Evolutionary conservation across 2,329 filamentous ascomycete species (phyloP), one percentile per base, ranked within the genome.

Genomic region (Botrytis elliptica): DNA sequence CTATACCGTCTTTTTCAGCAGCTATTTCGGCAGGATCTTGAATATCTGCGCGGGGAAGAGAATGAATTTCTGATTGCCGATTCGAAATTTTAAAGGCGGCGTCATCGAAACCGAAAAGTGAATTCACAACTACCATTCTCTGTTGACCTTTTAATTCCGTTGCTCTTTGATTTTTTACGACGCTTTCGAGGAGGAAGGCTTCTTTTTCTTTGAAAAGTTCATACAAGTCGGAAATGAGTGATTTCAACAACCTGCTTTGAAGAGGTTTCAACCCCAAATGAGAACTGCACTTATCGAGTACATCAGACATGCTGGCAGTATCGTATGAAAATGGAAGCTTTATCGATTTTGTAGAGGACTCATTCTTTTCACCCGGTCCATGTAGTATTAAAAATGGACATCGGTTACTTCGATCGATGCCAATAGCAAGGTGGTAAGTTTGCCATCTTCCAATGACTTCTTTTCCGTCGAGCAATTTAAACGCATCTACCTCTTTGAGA

Each of bases 1-100:
- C 92, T 77, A 97, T 94, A 5, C 93, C 93, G 74, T 90, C 85
- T 74, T 87, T 86, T 79, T 92, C 90, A 3, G 89, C 91, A 77
- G 89, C 87, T 5, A 88, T 82, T 78, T 92, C 90, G 67, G 86
- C 85, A 0, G 85, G 81, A 16, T 89, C 86, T 78, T 90, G 86
- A 7, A 83, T 79, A 6, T 84, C 80, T 40, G 82, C 82, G 74
- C 89, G 85, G 38, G 90, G 85, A 20, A 91, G 82, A 10, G 82
- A 81, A 77, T 92, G 90, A 42, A 93, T 83, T 65, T 88, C 87
- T 59, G 84, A 81, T 75, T 93, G 90, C 1, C 91, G 87, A n/a
- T 85, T 85, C 2, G 85, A 85, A 78, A 88, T 91, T 72, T 87
- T 86, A 81, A 88, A 90, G 0, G 91, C 90, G 3, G 91, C 90